Base-by-base conservation (phyloP, 306 rosid species). In the Prunus mira region DNA sequence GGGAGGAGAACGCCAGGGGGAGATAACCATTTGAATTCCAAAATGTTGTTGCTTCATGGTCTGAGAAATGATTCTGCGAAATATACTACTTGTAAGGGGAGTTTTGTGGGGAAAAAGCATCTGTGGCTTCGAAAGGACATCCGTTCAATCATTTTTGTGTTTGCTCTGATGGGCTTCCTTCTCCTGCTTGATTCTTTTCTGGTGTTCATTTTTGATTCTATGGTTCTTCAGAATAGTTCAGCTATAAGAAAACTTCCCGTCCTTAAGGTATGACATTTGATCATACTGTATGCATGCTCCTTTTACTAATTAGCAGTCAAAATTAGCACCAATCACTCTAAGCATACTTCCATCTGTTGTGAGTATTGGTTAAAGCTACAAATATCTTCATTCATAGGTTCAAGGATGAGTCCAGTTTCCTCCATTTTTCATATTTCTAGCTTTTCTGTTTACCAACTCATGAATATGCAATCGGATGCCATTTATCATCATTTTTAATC, bases 141-240 rank as follows among this genome's bases (percentile, higher is more conserved):
- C 62, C 90, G 81, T 65, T 79, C 90, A 25, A 82, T 92, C 76
- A 81, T 67, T 75, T 69, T 87, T 76, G 80, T 89, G 84, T 77
- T 90, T 76, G 86, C 79, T 41, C 84, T 94, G 79, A 84, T 94
- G 86, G 84, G 78, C 71, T 86, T 87, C 67, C 82, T 94, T 73
- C 85, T 90, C 82, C 80, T 90, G 75, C 86, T 94, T 78, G 98
- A 90, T 84, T 90, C 93, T 75, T 78, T 90, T 15, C 54, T 91
- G 83, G 84, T 94, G 15, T 89, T 90, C 3, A 64, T 86, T 82
- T 90, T 86, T 65, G 88, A 92, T 88, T 79, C 80, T 22, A 65
- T 81, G 72, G 79, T 71, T 73, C 74, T 60, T 81, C 91, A 82
- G 82, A 84, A 80, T 20, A 66, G 51, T 76, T 43, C 78, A 52